A percentile compares a stretch with the other conserved stretches of the same genome.
Conservation (phyloP, 1,139 yeast species). For the Hyphopichia pseudoburtonii region DNA sequence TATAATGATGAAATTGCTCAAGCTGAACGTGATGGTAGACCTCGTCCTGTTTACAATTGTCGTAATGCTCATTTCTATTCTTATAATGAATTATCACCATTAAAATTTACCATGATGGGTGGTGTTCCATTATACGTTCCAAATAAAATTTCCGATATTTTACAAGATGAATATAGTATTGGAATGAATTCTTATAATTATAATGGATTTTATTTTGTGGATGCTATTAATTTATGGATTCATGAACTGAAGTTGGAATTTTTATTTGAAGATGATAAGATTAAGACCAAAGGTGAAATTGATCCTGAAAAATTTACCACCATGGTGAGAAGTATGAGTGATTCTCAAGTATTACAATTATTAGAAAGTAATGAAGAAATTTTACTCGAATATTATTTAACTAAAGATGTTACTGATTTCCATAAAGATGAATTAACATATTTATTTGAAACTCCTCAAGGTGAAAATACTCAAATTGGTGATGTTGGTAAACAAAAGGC, state of each 20-base stretch:
- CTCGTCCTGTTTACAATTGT: slow-evolving; percentile 29
- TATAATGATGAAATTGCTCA: slow-evolving; percentile 10
- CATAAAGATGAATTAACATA: slow-evolving; percentile 27
- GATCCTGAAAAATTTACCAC: slow-evolving; percentile 19
- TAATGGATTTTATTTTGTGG: slow-evolving; percentile 21
- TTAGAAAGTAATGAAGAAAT: slow-evolving; percentile 26
- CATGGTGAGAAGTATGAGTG: slow-evolving; percentile 19
- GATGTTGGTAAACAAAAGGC: slow-evolving; percentile 16
- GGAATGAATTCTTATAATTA: slow-evolving; percentile 20
- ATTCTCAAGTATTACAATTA: slow-evolving; percentile 16
- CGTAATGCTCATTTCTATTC: slow-evolving; percentile 33
- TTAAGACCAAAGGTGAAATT: slow-evolving; percentile 11
- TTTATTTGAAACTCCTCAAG: slow-evolving; percentile 23
- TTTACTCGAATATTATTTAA: slow-evolving; percentile 29
- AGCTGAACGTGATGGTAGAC: slow-evolving; percentile 12
- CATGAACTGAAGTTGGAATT: slow-evolving; percentile 18
- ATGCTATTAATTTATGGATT: slow-evolving; percentile 27
- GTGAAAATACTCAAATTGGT: slow-evolving; percentile 16
- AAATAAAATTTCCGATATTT: slow-evolving; percentile 21
- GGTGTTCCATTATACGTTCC: slow-evolving; percentile 37
- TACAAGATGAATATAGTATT: slow-evolving; percentile 30
- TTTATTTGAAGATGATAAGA: slow-evolving; percentile 14
- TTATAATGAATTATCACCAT: slow-evolving; percentile 33
- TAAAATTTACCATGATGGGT: slow-evolving; percentile 29
- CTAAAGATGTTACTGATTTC: slow-evolving; percentile 26